Evolutionary conservation across 2,329 filamentous ascomycete genomes (phyloP).

Genomic region (Alternaria metachromatica): DNA sequence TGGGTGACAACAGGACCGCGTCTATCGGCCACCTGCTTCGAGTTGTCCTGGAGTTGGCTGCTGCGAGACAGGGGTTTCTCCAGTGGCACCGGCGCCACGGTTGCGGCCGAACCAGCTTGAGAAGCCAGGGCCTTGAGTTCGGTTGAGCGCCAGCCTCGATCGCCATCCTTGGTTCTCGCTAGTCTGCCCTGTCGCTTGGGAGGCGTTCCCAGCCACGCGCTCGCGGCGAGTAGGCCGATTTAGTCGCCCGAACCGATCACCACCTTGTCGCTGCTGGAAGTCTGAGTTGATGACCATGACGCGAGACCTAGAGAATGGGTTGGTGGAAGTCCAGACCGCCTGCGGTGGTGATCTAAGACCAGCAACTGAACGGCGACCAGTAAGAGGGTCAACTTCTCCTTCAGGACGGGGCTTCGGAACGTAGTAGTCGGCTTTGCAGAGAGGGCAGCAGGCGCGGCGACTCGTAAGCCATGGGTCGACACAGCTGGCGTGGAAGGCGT

Average conservation of each 20-base stretch:
- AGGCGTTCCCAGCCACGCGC: conserved; percentile 18
- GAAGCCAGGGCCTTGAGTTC: conserved; percentile 25
- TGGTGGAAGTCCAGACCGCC: conserved; percentile 40
- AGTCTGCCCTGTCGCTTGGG: conserved; percentile 17
- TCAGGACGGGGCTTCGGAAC: conserved; percentile 85
- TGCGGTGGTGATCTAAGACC: conserved; percentile 43
- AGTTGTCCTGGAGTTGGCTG: conserved; percentile 46
- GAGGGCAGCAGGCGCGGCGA: conserved; percentile 90
- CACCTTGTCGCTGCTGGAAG: conserved; percentile 14
- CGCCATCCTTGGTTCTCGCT: conserved; percentile 29
- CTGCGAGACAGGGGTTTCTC: conserved; percentile 17
- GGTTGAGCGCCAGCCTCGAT: conserved; percentile 24
- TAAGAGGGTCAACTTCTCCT: conserved; percentile 47
- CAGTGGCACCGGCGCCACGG: conserved; percentile 23
- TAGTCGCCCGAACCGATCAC: conserved; percentile 31
- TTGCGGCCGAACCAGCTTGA: conserved; percentile 40
- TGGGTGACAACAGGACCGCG: neutral
- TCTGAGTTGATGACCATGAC: conserved; percentile 33
- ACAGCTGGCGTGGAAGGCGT: conserved; percentile 95
- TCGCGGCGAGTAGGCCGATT: conserved; percentile 34
- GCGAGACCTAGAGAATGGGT: conserved; percentile 44
- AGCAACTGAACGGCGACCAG: conserved; percentile 38
- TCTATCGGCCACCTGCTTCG: conserved; percentile 45
- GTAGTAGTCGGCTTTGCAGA: conserved; percentile 98
- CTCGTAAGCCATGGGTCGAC: conserved; percentile 97